Percentiles rank a stretch among this genome's conserved stretches.
phyloP scores from a whole-genome alignment of 345 rosid species.

The Pelargonium nanum region DNA sequence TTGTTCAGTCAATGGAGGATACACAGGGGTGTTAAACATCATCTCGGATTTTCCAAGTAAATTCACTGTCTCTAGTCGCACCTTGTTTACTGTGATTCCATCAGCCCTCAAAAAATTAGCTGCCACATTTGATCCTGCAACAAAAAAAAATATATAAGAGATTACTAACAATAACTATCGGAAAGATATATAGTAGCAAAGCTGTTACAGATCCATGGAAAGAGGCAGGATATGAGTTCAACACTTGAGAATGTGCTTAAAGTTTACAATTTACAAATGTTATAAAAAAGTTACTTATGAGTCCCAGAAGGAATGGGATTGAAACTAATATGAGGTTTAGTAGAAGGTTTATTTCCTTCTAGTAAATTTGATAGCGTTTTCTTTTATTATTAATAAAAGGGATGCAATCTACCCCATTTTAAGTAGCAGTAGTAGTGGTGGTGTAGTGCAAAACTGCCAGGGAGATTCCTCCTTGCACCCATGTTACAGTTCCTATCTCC shows the following conservation, averaged over 20 bases:
- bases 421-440: background rate
- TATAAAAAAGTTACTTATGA: too few species aligned
- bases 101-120: constrained; percentile 79
- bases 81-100: constrained; percentile 66
- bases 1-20: constrained; percentile 74
- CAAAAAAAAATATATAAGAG: background rate
- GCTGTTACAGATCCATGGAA: background rate
- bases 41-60: constrained; percentile 78
- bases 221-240: background rate
- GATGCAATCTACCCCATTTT: background rate
- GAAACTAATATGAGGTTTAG: background rate
- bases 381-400: too few species aligned
- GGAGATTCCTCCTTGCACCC: background rate
- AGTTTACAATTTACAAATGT: background rate
- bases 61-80: constrained; percentile 53
- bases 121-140: constrained; percentile 64
- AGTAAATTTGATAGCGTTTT: too few species aligned
- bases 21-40: constrained; percentile 65
- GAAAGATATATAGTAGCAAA: background rate
- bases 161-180: constrained; percentile 1
- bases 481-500: background rate
- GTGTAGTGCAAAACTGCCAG: too few species aligned
- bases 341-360: background rate
- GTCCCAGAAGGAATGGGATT: background rate
- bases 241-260: background rate